Evolutionary conservation across 2,329 filamentous ascomycete genomes (phyloP), one percentile per base, ranked within the genome.

Genomic region (Dactylella cylindrospora): DNA sequence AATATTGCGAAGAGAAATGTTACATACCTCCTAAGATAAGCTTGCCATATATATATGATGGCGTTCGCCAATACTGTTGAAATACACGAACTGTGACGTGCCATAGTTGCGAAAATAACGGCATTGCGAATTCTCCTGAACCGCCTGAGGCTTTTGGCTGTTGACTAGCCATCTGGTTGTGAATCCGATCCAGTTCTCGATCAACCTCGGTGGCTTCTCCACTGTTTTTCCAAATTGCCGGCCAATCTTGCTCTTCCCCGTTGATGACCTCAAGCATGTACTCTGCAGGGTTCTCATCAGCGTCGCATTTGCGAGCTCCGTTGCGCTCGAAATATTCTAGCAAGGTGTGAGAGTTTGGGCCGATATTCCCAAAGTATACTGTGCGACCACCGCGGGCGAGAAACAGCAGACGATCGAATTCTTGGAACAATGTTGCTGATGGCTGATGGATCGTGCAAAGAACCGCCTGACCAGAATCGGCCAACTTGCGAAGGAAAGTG

Each of bases 41-140:
- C 77, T 95, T 95, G 68, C 86, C 84, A 76, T 91, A 94, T 72
- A 95, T 90, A 76, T 95, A 95, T 3, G 84, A 80, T 0, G 90
- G 90, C 0, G 84, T 90, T 57, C 90, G 85, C 89, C 90, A 95
- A 78, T 93, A 94, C 72, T 95, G 89, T 70, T 90, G 81, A 76
- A 94, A 93, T 20, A 93, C 85, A 69, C 90, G 87, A 66, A 79
- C 71, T 10, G 82, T 79, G 53, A 88, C 86, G 70, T 84, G 78
- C 52, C 73, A 75, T 26, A 91, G 75, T 72, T 95, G 90, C 5
- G 76, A 69, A 33, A 67, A 69, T 70, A 94, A 88, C 0, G 86
- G 81, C 5, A 88, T 86, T 2, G 90, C 90, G 64, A 95, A 95
- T 72, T 95, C 88, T 62, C 81, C 79, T 73, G 84, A 87, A 64